These are phyloP conservation scores for Sambucus nigra DNA, from an alignment of 129 eudicot genomes.

Conservation along the genomic window DNA sequence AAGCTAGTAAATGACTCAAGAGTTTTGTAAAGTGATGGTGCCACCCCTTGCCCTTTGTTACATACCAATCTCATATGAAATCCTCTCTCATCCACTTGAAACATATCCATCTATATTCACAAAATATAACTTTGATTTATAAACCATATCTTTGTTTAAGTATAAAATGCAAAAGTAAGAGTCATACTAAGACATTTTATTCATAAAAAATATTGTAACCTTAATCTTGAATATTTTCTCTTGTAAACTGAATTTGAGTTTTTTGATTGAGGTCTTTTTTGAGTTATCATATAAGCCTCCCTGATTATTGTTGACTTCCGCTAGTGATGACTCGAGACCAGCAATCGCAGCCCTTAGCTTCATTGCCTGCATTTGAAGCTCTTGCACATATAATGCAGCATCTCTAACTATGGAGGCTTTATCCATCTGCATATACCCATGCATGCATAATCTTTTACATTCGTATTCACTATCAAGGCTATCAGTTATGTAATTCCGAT, in stretches of 20 bases:
- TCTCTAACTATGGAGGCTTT: slow-evolving; percentile 83
- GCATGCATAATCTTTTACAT: no score
- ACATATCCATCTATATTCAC: no score
- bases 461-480: no score
- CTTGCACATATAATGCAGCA: slow-evolving; percentile 60
- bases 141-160: no score
- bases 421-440: slow-evolving; percentile 50
- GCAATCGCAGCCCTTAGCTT: slow-evolving; percentile 46
- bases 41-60: no score
- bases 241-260: slow-evolving; percentile 4
- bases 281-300: slow-evolving; percentile 6
- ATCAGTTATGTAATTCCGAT: no score
- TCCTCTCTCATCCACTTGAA: slow-evolving; percentile 66
- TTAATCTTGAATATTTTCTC: slow-evolving; percentile 48
- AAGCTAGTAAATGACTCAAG: no score
- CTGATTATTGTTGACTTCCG: slow-evolving; percentile 13
- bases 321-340: slow-evolving; percentile 34
- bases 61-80: slow-evolving; percentile 45
- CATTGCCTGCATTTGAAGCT: slow-evolving; percentile 53
- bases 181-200: no score
- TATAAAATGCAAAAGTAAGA: no score
- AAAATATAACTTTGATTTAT: no score
- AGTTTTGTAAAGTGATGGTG: no score
- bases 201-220: no score
- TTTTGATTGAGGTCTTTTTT: slow-evolving; percentile 11